Percentiles rank a stretch among this genome's conserved stretches.
phyloP scores from a whole-genome alignment of 164 flowering plant species.

The Chimonanthus praecox region DNA sequence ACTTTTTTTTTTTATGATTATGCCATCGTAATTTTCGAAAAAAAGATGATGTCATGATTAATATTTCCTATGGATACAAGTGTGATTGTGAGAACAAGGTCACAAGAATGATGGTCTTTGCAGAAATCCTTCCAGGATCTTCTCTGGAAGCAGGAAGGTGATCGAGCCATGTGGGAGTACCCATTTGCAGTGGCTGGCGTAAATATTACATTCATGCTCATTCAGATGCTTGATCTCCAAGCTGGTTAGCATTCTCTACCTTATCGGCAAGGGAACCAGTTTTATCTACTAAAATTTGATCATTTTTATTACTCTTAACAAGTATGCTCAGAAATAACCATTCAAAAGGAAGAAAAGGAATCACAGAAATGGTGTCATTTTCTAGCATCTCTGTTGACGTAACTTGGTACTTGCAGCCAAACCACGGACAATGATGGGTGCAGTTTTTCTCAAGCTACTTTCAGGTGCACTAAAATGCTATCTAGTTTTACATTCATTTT shows the following conservation, averaged over 20 bases:
- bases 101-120: slow-evolving; percentile 1
- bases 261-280: not conserved
- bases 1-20: too few relatives aligned
- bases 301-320: not conserved
- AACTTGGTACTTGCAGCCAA: slow-evolving; percentile 44
- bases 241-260: slow-evolving; percentile 45
- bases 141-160: slow-evolving; percentile 84
- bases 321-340: not conserved
- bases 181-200: slow-evolving; percentile 99
- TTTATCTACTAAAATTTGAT: not conserved
- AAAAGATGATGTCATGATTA: too few relatives aligned
- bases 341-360: not conserved
- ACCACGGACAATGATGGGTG: slow-evolving; percentile 26
- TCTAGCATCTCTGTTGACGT: not conserved
- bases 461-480: slow-evolving; percentile 35
- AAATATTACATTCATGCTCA: slow-evolving; percentile 95
- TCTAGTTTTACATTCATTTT: not conserved
- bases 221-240: slow-evolving; percentile 98
- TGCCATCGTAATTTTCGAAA: too few relatives aligned
- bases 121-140: slow-evolving; percentile 93
- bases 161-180: slow-evolving; percentile 89
- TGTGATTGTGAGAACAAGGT: too few relatives aligned
- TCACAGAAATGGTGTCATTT: not conserved
- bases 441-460: slow-evolving; percentile 27
- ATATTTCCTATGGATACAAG: too few relatives aligned